Conservation (phyloP, 2,329 filamentous ascomycete species). For the Rachicladosporium sp. region DNA sequence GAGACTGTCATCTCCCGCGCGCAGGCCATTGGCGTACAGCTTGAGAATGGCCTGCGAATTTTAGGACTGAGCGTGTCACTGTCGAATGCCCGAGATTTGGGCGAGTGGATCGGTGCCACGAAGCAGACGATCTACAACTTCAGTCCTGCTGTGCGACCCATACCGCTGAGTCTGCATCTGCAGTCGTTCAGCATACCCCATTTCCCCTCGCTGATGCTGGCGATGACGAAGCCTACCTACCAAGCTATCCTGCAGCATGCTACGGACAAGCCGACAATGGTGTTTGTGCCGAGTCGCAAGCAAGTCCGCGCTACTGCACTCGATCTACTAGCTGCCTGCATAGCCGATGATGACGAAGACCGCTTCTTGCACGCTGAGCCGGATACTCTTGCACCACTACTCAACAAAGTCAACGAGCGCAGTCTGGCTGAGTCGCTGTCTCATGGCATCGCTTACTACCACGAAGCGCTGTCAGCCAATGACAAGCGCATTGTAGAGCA, state of each 20-base stretch:
- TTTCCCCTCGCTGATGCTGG: slow-evolving; percentile 95
- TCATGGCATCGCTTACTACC: slow-evolving; percentile 93
- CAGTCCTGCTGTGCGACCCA: slow-evolving; percentile 76
- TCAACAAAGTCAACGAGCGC: slow-evolving; percentile 74
- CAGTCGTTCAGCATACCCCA: slow-evolving; percentile 94
- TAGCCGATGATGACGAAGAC: slow-evolving; percentile 83
- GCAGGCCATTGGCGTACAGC: slow-evolving; percentile 86
- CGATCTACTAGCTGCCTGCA: slow-evolving; percentile 76
- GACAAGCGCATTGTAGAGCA: slow-evolving; percentile 93
- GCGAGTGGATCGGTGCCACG: slow-evolving; percentile 94
- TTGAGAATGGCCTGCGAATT: slow-evolving; percentile 73
- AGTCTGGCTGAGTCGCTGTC: slow-evolving; percentile 79
- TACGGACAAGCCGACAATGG: slow-evolving; percentile 67
- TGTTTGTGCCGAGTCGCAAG: slow-evolving; percentile 89
- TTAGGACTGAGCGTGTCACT: slow-evolving; percentile 84
- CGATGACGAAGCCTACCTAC: slow-evolving; percentile 93
- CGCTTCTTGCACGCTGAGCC: slow-evolving; percentile 79
- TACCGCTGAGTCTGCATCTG: slow-evolving; percentile 84
- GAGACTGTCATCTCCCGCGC: slow-evolving; percentile 96
- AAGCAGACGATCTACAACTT: slow-evolving; percentile 99
- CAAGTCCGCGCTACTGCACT: slow-evolving; percentile 79
- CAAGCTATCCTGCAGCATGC: slow-evolving; percentile 79
- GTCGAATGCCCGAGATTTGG: slow-evolving; percentile 83
- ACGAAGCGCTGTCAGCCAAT: slow-evolving; percentile 77
- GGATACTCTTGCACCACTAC: slow-evolving; percentile 68